Percentiles rank a stretch among this genome's conserved stretches.
phyloP scores from a whole-genome alignment of 208 protist species.

The Leishmania tarentolae region DNA sequence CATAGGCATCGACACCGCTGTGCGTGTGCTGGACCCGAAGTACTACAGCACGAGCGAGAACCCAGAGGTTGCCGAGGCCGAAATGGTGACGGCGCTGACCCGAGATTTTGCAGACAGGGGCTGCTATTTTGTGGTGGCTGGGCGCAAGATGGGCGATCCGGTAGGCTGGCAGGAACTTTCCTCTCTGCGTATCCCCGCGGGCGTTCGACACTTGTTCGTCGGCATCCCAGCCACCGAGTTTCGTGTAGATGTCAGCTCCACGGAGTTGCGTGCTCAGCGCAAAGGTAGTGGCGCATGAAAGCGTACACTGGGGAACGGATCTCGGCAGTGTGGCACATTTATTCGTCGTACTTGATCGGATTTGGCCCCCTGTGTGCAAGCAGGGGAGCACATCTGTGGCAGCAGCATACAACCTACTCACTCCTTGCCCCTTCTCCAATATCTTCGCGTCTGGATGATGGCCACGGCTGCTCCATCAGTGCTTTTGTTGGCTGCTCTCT shows the following conservation, averaged over 20 bases:
- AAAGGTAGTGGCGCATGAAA: neutral
- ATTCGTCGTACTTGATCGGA: neutral
- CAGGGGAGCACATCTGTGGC: neutral
- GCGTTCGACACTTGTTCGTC: conserved; percentile 54
- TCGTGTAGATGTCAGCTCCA: conserved; percentile 79
- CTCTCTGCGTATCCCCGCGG: conserved; percentile 37
- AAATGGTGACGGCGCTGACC: conserved; percentile 33
- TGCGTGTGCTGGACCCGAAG: conserved; percentile 61
- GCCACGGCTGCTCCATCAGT: neutral
- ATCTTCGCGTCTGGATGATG: neutral
- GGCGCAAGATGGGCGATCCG: conserved; percentile 23
- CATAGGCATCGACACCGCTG: conserved; percentile 74
- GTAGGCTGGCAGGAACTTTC: conserved; percentile 49
- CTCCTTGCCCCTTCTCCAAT: neutral
- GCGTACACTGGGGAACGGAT: neutral
- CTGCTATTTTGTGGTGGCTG: conserved; percentile 59
- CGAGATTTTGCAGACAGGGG: conserved; percentile 27
- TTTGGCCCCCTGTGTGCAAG: neutral
- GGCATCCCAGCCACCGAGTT: conserved; percentile 48
- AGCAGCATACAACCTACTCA: neutral
- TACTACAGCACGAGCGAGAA: conserved; percentile 56
- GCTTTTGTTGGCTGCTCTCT: neutral
- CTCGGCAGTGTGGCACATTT: neutral
- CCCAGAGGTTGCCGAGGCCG: conserved; percentile 24
- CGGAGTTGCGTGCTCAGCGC: conserved; percentile 46